Evolutionary conservation across 805 yeast genomes (phyloP).

Genomic region (Limtongia smithiae): DNA sequence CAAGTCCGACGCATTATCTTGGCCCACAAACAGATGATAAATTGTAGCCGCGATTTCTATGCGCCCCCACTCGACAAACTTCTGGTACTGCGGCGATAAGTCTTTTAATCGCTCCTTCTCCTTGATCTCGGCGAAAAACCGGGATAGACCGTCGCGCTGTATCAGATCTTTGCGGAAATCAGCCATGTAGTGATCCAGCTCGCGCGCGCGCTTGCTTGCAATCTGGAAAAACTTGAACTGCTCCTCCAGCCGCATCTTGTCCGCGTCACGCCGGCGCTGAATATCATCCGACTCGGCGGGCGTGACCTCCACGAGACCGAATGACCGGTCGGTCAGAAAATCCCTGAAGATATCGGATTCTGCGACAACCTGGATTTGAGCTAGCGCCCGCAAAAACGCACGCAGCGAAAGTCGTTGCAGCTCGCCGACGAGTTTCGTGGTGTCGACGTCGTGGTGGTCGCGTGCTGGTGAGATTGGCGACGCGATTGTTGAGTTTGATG

Average conservation of each 20-base stretch:
- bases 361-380: constrained; percentile 53
- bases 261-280: constrained; percentile 56
- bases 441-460: neutral
- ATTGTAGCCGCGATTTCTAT: constrained; percentile 81
- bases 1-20: constrained; percentile 74
- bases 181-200: constrained; percentile 55
- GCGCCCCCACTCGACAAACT: constrained; percentile 77
- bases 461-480: neutral
- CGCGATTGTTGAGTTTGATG: constrained; percentile 1
- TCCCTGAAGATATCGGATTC: constrained; percentile 49
- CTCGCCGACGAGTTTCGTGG: constrained; percentile 56
- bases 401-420: constrained; percentile 72
- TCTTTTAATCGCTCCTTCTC: constrained; percentile 49
- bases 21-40: constrained; percentile 74
- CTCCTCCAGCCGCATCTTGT: constrained; percentile 54
- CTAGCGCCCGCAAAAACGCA: constrained; percentile 59
- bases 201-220: constrained; percentile 54
- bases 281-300: constrained; percentile 53
- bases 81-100: constrained; percentile 61
- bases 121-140: constrained; percentile 65
- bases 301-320: constrained; percentile 38
- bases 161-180: constrained; percentile 56
- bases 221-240: constrained; percentile 72
- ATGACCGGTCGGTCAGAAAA: constrained; percentile 49
- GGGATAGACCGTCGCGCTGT: constrained; percentile 52